phyloP scores from a whole-genome alignment of 306 rosid species.

The Clitoria ternatea region DNA sequence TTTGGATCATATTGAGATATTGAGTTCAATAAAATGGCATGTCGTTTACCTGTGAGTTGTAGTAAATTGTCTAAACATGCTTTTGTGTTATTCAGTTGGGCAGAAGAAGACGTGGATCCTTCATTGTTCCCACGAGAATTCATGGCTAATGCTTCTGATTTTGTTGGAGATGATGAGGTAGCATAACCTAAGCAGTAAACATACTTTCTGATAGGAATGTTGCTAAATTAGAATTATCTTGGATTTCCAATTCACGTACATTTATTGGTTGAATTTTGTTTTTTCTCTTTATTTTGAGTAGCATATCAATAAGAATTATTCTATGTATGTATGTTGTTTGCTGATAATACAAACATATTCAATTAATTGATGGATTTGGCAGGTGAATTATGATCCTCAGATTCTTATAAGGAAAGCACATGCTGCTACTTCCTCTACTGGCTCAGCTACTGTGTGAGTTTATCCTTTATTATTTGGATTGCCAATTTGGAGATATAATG shows the following conservation, averaged over 20 bases:
- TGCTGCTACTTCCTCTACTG: slow-evolving; percentile 79
- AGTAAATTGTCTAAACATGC: background rate
- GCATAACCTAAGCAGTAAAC: background rate
- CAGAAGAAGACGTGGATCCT: slow-evolving; percentile 88
- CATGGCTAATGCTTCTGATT: slow-evolving; percentile 58
- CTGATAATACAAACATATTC: background rate
- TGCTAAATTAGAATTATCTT: background rate
- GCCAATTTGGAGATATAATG: background rate
- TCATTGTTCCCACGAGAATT: slow-evolving; percentile 78
- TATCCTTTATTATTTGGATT: background rate
- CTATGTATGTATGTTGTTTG: slow-evolving; percentile 15
- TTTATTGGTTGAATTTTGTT: background rate
- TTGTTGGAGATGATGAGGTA: slow-evolving; percentile 71
- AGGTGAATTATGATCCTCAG: slow-evolving; percentile 83
- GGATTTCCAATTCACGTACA: background rate
- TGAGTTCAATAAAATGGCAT: background rate
- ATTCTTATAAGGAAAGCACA: slow-evolving; percentile 80
- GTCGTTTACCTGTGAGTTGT: background rate
- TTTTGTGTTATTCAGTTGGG: slow-evolving; percentile 60
- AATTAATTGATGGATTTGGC: slow-evolving; percentile 29
- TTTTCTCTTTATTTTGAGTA: background rate
- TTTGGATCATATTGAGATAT: slow-evolving; percentile 1
- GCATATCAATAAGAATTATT: background rate
- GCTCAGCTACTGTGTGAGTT: slow-evolving; percentile 92
- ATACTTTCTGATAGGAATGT: background rate